Evolutionary conservation across 73 alveolate species (phyloP).

Genomic region (Paramecium biaurelia): DNA sequence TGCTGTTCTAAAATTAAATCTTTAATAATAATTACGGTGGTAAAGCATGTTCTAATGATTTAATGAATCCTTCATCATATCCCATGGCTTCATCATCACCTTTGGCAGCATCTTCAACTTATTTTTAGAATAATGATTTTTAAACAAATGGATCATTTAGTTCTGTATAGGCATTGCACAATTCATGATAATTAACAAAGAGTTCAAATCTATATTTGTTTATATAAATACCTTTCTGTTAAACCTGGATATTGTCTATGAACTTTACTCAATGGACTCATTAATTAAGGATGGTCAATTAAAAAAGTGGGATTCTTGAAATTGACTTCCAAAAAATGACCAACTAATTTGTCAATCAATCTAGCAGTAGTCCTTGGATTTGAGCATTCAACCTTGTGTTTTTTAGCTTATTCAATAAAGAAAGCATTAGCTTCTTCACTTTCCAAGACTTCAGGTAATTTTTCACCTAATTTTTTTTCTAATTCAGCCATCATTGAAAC

Average conservation of each 20-base stretch:
- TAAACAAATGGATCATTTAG: constrained; percentile 96
- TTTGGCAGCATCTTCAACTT: constrained; percentile 85
- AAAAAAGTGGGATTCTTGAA: constrained; percentile 96
- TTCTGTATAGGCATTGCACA: constrained; percentile 97
- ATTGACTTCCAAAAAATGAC: constrained; percentile 96
- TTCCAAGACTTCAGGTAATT: constrained; percentile 82
- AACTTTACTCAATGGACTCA: constrained; percentile 99
- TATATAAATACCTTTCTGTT: constrained; percentile 81
- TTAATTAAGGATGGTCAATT: constrained; percentile 97
- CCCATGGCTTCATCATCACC: constrained; percentile 98
- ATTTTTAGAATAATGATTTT: constrained; percentile 83
- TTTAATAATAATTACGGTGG: constrained; percentile 77
- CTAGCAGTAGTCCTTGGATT: constrained; percentile 90
- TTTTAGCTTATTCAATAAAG: constrained; percentile 81
- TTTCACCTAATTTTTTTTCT: constrained; percentile 81
- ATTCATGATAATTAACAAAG: constrained; percentile 91
- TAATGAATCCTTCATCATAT: constrained; percentile 90
- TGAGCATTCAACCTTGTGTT: constrained; percentile 84
- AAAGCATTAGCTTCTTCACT: constrained; percentile 89
- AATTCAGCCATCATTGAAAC: constrained; percentile 92
- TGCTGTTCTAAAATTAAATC: constrained; percentile 74
- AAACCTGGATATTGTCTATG: constrained; percentile 89
- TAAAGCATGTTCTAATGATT: constrained; percentile 95
- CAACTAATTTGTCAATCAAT: constrained; percentile 93
- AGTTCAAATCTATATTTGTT: constrained; percentile 81